Evolutionary conservation across 371 early-diverging fungal species (phyloP).

Genomic region (Paraphysoderma sedebokerense): DNA sequence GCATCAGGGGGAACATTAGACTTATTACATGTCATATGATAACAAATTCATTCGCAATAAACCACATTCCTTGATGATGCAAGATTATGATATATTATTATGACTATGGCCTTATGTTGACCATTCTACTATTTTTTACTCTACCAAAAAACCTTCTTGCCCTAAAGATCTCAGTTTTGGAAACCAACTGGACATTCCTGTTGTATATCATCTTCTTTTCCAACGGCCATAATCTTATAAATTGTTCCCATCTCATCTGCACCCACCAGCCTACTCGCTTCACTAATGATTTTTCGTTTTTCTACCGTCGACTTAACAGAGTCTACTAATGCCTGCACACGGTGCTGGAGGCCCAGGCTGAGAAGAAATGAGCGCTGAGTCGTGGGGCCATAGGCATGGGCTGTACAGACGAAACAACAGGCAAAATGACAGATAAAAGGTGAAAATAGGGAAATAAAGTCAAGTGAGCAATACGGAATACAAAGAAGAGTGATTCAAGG

Average conservation of each 20-base stretch:
- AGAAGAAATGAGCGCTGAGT: slow-evolving; percentile 68
- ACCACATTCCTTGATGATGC: no score
- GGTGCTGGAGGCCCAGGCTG: slow-evolving; percentile 62
- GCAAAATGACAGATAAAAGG: background rate
- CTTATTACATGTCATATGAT: no score
- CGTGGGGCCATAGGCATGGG: slow-evolving; percentile 51
- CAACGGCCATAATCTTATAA: slow-evolving; percentile 52
- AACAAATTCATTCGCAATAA: no score
- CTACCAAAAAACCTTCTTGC: no score
- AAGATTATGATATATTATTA: no score
- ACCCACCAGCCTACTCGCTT: slow-evolving; percentile 33
- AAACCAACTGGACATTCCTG: no score
- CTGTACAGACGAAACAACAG: slow-evolving; percentile 7
- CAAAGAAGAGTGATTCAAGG: background rate
- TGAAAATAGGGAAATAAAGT: background rate
- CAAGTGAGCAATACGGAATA: background rate
- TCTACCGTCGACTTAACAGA: slow-evolving; percentile 35
- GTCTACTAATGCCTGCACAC: slow-evolving; percentile 51
- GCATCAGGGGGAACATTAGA: no score
- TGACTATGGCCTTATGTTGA: no score
- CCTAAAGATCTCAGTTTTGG: no score
- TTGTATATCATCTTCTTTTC: no score
- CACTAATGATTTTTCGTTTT: background rate
- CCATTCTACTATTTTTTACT: no score
- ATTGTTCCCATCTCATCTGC: slow-evolving; percentile 59